Conservation (phyloP, 2,329 filamentous ascomycete species). For the Beauveria varroae region DNA sequence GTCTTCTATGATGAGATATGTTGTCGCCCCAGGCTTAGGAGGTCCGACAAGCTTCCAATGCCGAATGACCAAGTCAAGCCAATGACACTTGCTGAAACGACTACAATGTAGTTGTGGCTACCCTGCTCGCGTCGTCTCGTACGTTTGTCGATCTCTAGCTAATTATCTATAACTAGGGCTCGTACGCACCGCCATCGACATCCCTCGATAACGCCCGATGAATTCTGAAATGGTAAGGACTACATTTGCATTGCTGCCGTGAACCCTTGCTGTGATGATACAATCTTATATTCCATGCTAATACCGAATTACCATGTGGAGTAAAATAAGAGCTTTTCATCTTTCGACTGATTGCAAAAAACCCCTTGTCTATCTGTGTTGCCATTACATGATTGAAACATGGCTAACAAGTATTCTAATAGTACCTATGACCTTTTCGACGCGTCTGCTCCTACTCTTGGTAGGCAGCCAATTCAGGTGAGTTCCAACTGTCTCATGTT, state of each 20-base stretch:
- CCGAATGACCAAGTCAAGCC: slow-evolving; percentile 47
- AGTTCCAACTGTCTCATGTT: slow-evolving; percentile 27
- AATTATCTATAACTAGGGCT: neutral
- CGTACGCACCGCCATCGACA: neutral
- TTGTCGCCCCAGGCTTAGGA: slow-evolving; percentile 45
- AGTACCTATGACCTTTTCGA: slow-evolving; percentile 1
- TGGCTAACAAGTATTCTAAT: slow-evolving; percentile 15
- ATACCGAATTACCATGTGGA: slow-evolving; percentile 64
- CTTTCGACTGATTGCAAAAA: slow-evolving; percentile 62
- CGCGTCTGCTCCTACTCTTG: slow-evolving; percentile 27
- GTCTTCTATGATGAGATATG: slow-evolving; percentile 35
- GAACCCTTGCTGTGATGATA: slow-evolving; percentile 49
- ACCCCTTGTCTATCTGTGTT: slow-evolving; percentile 18
- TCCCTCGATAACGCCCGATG: neutral
- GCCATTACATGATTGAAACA: slow-evolving; percentile 13
- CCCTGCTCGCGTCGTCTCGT: neutral
- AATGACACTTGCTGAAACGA: slow-evolving; percentile 44
- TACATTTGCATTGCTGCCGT: neutral
- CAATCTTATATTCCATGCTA: slow-evolving; percentile 68
- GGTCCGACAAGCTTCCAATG: slow-evolving; percentile 39
- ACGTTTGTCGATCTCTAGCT: neutral
- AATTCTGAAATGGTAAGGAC: slow-evolving; percentile 22
- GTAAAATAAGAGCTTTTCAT: slow-evolving; percentile 71
- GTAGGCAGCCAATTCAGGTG: slow-evolving; percentile 44
- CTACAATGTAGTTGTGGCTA: slow-evolving; percentile 4